A percentile compares a stretch with the other conserved stretches of the same genome.
Conservation (phyloP, 2,329 filamentous ascomycete genomes). For the Alternaria infectoria region DNA sequence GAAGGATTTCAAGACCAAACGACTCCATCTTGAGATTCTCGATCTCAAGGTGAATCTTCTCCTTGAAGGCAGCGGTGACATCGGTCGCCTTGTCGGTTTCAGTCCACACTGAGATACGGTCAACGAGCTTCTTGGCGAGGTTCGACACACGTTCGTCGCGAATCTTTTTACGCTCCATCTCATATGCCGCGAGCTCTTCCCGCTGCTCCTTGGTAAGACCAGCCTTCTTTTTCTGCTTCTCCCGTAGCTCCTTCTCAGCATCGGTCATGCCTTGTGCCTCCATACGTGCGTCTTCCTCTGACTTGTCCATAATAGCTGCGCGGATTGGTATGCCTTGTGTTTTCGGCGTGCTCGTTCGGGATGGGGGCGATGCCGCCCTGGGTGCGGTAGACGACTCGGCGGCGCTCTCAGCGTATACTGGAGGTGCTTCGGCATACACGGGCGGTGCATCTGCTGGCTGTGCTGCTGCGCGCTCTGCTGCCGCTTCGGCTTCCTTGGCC, state of each 20-base stretch:
- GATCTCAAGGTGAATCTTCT: conserved; percentile 92
- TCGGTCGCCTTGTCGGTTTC: conserved; percentile 90
- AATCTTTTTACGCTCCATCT: conserved; percentile 80
- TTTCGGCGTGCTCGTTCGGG: conserved; percentile 58
- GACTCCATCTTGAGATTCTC: conserved; percentile 99
- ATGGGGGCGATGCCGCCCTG: conserved; percentile 44
- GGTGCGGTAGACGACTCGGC: conserved; percentile 38
- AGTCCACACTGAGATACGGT: conserved; percentile 92
- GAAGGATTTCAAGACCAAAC: conserved; percentile 93
- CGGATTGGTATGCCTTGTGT: conserved; percentile 71
- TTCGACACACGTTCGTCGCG: conserved; percentile 90
- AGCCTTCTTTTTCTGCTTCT: conserved; percentile 88
- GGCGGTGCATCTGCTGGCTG: conserved; percentile 42
- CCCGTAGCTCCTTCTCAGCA: conserved; percentile 76
- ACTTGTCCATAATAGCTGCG: conserved; percentile 85
- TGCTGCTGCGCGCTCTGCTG: conserved; percentile 50
- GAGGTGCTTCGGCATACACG: conserved; percentile 47
- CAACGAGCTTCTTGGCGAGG: conserved; percentile 81
- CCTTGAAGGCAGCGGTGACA: conserved; percentile 87
- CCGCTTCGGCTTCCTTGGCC: conserved; percentile 50
- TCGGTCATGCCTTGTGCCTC: conserved; percentile 69
- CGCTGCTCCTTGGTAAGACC: conserved; percentile 89
- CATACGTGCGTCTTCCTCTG: conserved; percentile 75
- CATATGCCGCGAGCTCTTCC: conserved; percentile 87
- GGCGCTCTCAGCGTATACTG: conserved; percentile 55